phyloP scores from a whole-genome alignment of 441 rosid species.

The Pelargonium australe region DNA sequence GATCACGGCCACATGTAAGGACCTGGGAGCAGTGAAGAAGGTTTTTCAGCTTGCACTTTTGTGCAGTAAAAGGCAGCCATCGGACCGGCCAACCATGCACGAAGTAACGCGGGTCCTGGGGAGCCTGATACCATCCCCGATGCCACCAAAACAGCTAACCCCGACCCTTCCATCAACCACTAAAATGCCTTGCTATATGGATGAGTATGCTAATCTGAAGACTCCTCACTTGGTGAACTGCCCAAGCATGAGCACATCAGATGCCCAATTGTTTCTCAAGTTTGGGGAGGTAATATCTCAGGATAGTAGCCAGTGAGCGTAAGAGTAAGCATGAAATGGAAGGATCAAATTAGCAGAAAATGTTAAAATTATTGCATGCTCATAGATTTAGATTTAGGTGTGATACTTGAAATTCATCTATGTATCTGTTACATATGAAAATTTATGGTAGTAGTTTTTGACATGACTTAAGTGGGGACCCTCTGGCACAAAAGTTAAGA shows the following conservation, averaged over 20 bases:
- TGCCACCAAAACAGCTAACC: slow-evolving; percentile 41
- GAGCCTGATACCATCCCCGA: slow-evolving; percentile 44
- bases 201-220: slow-evolving; percentile 84
- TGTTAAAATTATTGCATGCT: slow-evolving; percentile 25
- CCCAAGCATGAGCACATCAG: slow-evolving; percentile 91
- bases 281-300: slow-evolving; percentile 94
- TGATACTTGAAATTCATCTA: background rate
- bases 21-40: slow-evolving; percentile 75
- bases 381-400: slow-evolving; percentile 1
- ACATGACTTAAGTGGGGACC: too few species aligned
- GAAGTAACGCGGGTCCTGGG: slow-evolving; percentile 73
- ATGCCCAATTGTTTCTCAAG: slow-evolving; percentile 83
- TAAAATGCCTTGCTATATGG: slow-evolving; percentile 53
- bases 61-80: slow-evolving; percentile 76
- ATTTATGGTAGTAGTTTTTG: too few species aligned
- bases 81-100: slow-evolving; percentile 86
- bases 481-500: too few species aligned
- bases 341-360: slow-evolving; percentile 8
- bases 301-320: slow-evolving; percentile 34
- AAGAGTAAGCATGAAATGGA: background rate
- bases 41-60: slow-evolving; percentile 84
- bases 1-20: slow-evolving; percentile 62
- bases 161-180: slow-evolving; percentile 15
- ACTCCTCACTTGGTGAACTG: slow-evolving; percentile 73
- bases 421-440: background rate